Percentiles rank a stretch among this genome's conserved stretches.
Evolutionary conservation across 257 asterid species (phyloP).

Genomic region (Vinca minor): DNA sequence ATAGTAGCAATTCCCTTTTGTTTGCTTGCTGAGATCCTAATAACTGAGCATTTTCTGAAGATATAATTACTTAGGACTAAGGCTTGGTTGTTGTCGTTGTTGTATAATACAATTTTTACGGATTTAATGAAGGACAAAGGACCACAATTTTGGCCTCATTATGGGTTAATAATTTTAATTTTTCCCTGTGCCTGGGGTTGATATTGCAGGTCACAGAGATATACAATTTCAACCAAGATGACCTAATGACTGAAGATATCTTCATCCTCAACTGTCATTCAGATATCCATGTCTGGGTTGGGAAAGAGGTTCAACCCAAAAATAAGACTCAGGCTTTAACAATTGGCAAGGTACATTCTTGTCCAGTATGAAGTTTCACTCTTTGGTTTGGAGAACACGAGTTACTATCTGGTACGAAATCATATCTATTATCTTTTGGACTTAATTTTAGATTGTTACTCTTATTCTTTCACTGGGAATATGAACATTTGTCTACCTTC

Average conservation of each 20-base stretch:
- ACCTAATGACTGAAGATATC: conserved; percentile 92
- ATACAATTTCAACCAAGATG: conserved; percentile 84
- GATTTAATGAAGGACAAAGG: neutral
- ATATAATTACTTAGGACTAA: neutral
- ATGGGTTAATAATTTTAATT: neutral
- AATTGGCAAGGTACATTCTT: conserved; percentile 61
- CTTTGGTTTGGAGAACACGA: too few relatives aligned
- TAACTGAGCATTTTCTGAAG: neutral
- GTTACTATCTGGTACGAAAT: neutral
- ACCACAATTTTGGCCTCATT: neutral
- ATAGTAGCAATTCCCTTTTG: neutral
- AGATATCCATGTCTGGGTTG: conserved; percentile 90
- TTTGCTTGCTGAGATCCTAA: neutral
- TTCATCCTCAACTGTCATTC: conserved; percentile 84
- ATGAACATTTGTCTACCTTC: neutral
- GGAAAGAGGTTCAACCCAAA: conserved; percentile 66
- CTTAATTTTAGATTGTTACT: neutral
- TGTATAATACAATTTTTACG: too few relatives aligned
- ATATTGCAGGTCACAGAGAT: conserved; percentile 75
- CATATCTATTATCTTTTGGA: neutral
- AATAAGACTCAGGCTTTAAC: conserved; percentile 60
- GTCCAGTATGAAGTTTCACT: neutral
- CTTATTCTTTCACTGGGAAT: neutral
- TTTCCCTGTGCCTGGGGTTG: conserved; percentile 13
- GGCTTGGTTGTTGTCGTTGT: too few relatives aligned